Evolutionary conservation across 2,329 filamentous ascomycete species (phyloP).

Genomic region (Curvularia hawaiiensis): DNA sequence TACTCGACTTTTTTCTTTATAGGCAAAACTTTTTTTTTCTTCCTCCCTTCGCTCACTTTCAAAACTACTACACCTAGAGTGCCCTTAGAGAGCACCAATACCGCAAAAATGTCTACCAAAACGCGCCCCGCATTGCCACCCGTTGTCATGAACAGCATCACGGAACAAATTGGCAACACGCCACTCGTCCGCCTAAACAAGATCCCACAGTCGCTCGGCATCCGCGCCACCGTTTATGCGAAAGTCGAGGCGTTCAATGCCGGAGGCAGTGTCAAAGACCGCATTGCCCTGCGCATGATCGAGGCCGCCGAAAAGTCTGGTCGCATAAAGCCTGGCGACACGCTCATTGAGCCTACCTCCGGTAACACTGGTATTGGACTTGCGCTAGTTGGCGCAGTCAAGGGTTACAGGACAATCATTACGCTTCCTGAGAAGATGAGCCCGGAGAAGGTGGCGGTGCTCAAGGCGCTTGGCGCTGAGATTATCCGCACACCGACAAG

Average conservation of each 20-base stretch:
- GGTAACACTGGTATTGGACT: conserved; percentile 98
- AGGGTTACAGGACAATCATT: conserved; percentile 98
- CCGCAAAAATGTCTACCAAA: conserved; percentile 52
- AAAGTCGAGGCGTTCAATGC: conserved; percentile 95
- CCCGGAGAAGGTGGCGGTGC: conserved; percentile 93
- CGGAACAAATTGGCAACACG: conserved; percentile 91
- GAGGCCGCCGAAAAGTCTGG: conserved; percentile 91
- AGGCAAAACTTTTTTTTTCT: not conserved
- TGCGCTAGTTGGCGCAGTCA: conserved; percentile 91
- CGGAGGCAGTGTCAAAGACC: conserved; percentile 90
- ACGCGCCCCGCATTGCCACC: conserved; percentile 60
- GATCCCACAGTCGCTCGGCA: conserved; percentile 86
- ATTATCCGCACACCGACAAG: conserved; percentile 98
- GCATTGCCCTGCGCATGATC: conserved; percentile 96
- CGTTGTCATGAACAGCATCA: conserved; percentile 68
- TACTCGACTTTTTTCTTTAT: conserved; percentile 4
- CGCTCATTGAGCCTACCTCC: conserved; percentile 95
- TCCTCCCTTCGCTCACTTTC: not conserved
- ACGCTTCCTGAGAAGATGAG: conserved; percentile 99
- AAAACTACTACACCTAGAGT: not conserved
- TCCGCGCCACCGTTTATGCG: conserved; percentile 86
- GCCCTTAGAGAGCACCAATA: conserved; percentile 1
- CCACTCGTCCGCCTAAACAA: conserved; percentile 94
- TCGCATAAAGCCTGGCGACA: conserved; percentile 95
- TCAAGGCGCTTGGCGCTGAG: conserved; percentile 91